phyloP scores from a whole-genome alignment of 306 rosid species.

The Prinsepia uniflora region DNA sequence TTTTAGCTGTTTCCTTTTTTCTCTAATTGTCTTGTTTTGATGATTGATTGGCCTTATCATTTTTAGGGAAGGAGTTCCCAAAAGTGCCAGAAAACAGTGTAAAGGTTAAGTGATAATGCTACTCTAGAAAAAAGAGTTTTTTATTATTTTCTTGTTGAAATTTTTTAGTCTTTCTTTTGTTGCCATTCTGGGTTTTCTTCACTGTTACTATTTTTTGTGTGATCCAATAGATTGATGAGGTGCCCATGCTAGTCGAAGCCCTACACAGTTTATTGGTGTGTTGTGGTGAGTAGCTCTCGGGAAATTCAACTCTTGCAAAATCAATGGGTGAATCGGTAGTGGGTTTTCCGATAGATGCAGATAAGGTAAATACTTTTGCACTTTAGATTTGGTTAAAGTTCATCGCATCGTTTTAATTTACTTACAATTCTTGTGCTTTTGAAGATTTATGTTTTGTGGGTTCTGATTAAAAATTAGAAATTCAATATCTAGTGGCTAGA shows the following conservation, averaged over 20 bases:
- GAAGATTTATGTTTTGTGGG: not conserved
- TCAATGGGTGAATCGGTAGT: slow-evolving; percentile 57
- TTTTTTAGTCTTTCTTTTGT: slow-evolving; percentile 39
- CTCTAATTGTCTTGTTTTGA: slow-evolving; percentile 25
- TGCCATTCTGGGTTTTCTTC: slow-evolving; percentile 30
- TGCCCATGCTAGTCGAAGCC: slow-evolving; percentile 15
- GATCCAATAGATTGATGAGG: slow-evolving; percentile 44
- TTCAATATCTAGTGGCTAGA: slow-evolving; percentile 21
- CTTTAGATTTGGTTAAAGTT: slow-evolving; percentile 20
- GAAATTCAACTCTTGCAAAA: slow-evolving; percentile 21
- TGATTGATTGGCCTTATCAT: slow-evolving; percentile 37
- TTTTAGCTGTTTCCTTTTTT: slow-evolving; percentile 18
- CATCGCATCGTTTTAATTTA: not conserved
- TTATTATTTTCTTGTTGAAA: slow-evolving; percentile 12
- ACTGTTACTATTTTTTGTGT: slow-evolving; percentile 35
- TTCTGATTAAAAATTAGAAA: not conserved
- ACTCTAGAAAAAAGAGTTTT: slow-evolving; percentile 10
- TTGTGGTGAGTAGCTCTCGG: slow-evolving; percentile 24
- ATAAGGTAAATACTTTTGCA: slow-evolving; percentile 49
- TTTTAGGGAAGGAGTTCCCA: slow-evolving; percentile 37
- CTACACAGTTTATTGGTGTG: slow-evolving; percentile 17
- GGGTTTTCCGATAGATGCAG: slow-evolving; percentile 40
- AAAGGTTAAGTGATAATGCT: slow-evolving; percentile 35
- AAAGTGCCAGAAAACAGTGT: slow-evolving; percentile 41
- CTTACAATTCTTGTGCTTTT: not conserved